Base-by-base conservation (phyloP, 2,329 filamentous ascomycete genomes). In the Cladophialophora carrionii region DNA sequence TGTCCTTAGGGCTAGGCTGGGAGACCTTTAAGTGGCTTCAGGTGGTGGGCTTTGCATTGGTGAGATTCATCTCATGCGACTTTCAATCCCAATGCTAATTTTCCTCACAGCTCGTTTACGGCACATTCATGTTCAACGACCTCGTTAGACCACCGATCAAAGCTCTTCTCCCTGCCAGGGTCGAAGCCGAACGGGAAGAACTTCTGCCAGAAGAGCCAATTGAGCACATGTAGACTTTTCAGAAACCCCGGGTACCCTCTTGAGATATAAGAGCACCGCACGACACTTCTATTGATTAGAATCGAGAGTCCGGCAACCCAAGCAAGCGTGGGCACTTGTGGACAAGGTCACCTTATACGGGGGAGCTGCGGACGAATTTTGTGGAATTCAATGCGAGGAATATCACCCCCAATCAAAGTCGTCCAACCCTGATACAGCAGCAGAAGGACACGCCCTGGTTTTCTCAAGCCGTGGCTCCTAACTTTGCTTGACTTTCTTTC, bases 11-110 rank as follows among this genome's bases (percentile, higher is more conserved):
- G 3, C 85, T 99, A 1, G 93, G 93, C 66, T 99, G 95, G 95
- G 95, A 99, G 80, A 88, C 87, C 0, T 98, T 99, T 85, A 98
- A 98, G 80, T 96, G 91, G 90, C 85, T 99, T 6, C 95, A 99
- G 79, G 91, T 99, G 14, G 76, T 87, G 2, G 95, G 95, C 1
- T 99, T 99, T 72, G 90, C 81, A 1, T 80, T 97, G 70, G 67
- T 69, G 64, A 63, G 67, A 57, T 46, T 5, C 12, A 34, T 43
- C 55, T 46, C 26, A 12, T 17, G 12, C 34, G 37, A 58, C 22
- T 46, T 22, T 51, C 31, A 14, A 17, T 4, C 22, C 26, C 29
- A 20, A 4, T 54, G 22, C 61, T 64, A 54, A 68, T 32, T n/a
- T 20, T 10, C 22, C 22, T n/a, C 9, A 32, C 31, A 69, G 67